Evolutionary conservation across 768 basidiomycete genomes (phyloP), one percentile per base, ranked within the genome.

Genomic region (Exidia glandulosa): DNA sequence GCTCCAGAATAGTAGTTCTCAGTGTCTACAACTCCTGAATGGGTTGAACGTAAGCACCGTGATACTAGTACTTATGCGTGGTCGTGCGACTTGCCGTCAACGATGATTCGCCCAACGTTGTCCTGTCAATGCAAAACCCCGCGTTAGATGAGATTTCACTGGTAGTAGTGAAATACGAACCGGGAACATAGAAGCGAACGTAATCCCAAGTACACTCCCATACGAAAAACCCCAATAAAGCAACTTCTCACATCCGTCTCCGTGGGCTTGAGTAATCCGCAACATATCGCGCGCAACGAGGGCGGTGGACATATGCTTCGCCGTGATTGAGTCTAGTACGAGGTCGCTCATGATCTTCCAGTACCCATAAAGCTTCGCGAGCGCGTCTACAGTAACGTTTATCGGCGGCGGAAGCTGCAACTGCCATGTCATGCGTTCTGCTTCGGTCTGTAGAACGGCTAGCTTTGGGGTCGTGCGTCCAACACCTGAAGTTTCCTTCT

Each of bases 181-280:
- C 16, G 58, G 58, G 30, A 32, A 59, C 19, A 59, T 27, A 25
- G 58, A 14, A 3, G 45, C 58, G 47, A 59, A 59, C 30, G 37
- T 59, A 29, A 25, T 13, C 14, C 7, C 27, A 31, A 59, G 45
- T 25, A 59, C 31, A 25, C 37, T 47, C 7, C 58, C 58, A 32
- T 59, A 59, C 14, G 25, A 27, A 41, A 59, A 59, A 25, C 58
- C 36, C 58, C 58, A 59, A 50, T 47, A 47, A 14, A 48, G 58
- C 29, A 59, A 2, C 16, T 59, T 47, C 9, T 59, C 45, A 7
- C 12, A n/a, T n/a, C n/a, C n/a, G n/a, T n/a, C 13, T 47, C 58
- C 58, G 32, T 48, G 45, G 2, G 58, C 58, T 31, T 50, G n/a
- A 13, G 48, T 45, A 45, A 59, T 59, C n/a, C 58, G 45, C 13